Evolutionary conservation across 257 asterid genomes (phyloP).

Genomic region (Perilla frutescens): DNA sequence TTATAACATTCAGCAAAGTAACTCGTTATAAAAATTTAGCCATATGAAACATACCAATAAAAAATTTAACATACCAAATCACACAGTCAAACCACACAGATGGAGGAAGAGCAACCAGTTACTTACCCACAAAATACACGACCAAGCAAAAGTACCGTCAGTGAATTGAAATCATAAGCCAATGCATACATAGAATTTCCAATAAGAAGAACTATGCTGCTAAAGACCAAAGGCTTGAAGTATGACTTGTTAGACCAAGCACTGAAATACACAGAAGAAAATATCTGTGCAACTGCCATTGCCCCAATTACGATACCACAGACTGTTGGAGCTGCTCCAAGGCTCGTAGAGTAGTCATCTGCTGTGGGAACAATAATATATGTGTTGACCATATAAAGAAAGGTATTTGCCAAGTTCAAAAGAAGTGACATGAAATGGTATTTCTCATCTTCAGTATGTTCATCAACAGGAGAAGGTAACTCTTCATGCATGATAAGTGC

Average conservation of each 20-base stretch:
- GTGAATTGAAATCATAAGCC: slow-evolving; percentile 86
- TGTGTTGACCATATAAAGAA: slow-evolving; percentile 97
- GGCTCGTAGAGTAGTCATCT: slow-evolving; percentile 96
- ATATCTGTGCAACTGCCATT: slow-evolving; percentile 97
- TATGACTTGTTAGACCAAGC: slow-evolving; percentile 99
- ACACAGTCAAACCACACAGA: neutral
- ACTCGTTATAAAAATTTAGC: neutral
- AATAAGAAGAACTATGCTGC: slow-evolving; percentile 78
- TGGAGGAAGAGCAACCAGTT: slow-evolving; percentile 35
- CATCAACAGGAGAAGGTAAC: slow-evolving; percentile 69
- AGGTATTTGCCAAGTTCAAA: slow-evolving; percentile 91
- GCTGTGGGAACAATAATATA: slow-evolving; percentile 98
- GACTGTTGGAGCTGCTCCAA: slow-evolving; percentile 98
- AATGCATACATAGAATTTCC: slow-evolving; percentile 86
- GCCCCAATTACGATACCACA: slow-evolving; percentile 97
- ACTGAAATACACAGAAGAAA: slow-evolving; percentile 97
- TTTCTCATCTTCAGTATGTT: slow-evolving; percentile 69
- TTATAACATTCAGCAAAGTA: neutral
- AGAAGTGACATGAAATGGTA: slow-evolving; percentile 94
- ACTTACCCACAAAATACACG: slow-evolving; percentile 89
- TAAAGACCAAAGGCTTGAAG: slow-evolving; percentile 85
- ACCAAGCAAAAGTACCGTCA: slow-evolving; percentile 75
- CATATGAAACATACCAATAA: neutral
- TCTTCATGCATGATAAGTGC: slow-evolving; percentile 98
- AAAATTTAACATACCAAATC: neutral